Evolutionary conservation across 768 basidiomycete species (phyloP).

Genomic region (Asterophora parasitica): DNA sequence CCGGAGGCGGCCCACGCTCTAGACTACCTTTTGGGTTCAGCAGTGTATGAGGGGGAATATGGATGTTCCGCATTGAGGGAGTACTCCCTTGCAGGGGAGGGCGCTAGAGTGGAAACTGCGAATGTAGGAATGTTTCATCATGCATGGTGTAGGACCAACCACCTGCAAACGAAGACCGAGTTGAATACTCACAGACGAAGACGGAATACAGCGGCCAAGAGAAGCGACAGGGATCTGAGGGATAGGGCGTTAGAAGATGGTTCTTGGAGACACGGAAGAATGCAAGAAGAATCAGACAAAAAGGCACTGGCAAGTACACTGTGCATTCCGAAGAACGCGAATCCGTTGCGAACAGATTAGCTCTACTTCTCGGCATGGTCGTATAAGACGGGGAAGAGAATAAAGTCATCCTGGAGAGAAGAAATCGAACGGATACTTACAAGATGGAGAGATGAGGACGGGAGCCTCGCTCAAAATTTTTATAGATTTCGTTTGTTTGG

Average conservation of each 20-base stretch:
- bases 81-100: conserved; percentile 55
- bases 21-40: conserved; percentile 65
- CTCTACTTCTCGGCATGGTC: conserved; percentile 86
- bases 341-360: conserved; percentile 73
- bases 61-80: conserved; percentile 68
- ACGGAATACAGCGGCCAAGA: background rate
- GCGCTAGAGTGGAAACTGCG: conserved; percentile 84
- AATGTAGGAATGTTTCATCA: conserved; percentile 70
- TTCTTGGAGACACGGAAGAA: conserved; percentile 2
- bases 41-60: conserved; percentile 62
- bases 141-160: conserved; percentile 8
- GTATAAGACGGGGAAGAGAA: conserved; percentile 92
- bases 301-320: conserved; percentile 90
- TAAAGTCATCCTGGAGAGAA: conserved; percentile 50
- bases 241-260: background rate
- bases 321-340: conserved; percentile 51
- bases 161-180: too few species aligned
- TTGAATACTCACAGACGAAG: conserved; percentile 8
- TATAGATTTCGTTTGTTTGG: background rate
- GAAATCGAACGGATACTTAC: background rate
- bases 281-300: conserved; percentile 55
- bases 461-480: background rate
- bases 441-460: background rate
- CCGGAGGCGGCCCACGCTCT: conserved; percentile 61
- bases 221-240: conserved; percentile 1